Evolutionary conservation across 2,329 filamentous ascomycete species (phyloP).

Genomic region (Massarina eburnea): DNA sequence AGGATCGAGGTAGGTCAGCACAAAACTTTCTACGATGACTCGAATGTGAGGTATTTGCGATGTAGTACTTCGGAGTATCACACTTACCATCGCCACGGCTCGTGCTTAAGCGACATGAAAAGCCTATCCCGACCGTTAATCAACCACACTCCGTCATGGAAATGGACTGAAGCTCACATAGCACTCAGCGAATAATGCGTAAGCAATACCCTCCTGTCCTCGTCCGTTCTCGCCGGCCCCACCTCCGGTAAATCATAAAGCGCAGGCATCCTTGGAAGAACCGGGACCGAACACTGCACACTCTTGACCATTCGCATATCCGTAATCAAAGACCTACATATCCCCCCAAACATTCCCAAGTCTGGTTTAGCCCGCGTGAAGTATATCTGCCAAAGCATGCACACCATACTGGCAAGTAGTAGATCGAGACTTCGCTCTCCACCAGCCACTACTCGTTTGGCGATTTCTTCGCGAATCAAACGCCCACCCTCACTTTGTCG

Average conservation of each 20-base stretch:
- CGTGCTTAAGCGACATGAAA: constrained; percentile 19
- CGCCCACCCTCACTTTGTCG: constrained; percentile 12
- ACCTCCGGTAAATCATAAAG: constrained; percentile 7
- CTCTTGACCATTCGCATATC: constrained; percentile 9
- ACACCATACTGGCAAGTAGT: constrained; percentile 14
- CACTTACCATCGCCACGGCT: constrained; percentile 54
- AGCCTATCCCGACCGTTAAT: constrained; percentile 9
- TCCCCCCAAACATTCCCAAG: constrained; percentile 10
- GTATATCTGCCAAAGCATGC: constrained; percentile 15
- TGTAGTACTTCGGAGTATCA: constrained; percentile 34
- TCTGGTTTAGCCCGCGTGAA: constrained; percentile 9
- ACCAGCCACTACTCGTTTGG: constrained; percentile 8
- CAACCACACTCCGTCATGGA: constrained; percentile 4
- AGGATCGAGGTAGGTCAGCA: not conserved
- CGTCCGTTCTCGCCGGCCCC: constrained; percentile 43
- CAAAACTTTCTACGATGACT: not conserved
- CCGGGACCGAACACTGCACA: not conserved
- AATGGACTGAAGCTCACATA: constrained; percentile 36
- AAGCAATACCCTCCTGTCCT: constrained; percentile 54
- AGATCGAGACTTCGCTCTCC: constrained; percentile 18
- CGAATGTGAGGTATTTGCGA: not conserved
- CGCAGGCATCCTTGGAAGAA: constrained; percentile 10
- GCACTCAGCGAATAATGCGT: constrained; percentile 50
- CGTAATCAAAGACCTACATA: constrained; percentile 10
- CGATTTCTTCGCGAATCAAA: constrained; percentile 9